Conservation (phyloP, 352 stramenopile species). For the Phytophthora brassicae region DNA sequence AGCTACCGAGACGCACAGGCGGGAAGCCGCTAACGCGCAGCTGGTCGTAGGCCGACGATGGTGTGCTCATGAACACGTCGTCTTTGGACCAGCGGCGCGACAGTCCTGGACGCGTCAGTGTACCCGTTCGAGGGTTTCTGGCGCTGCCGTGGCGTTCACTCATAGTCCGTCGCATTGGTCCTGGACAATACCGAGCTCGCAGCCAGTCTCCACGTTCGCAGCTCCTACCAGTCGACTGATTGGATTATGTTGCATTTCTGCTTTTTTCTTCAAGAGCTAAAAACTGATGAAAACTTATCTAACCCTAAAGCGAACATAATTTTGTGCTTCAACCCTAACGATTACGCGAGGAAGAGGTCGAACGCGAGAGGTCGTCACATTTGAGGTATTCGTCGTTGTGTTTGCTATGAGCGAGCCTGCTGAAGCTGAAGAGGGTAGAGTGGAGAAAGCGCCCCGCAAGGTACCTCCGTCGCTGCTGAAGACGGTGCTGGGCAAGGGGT, state of each 20-base stretch:
- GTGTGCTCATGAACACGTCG: conserved; percentile 25
- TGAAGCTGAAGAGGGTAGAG: not conserved
- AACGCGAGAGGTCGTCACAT: conserved; percentile 16
- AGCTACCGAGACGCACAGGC: conserved; percentile 65
- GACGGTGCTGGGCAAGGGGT: conserved; percentile 35
- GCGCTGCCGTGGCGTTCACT: conserved; percentile 15
- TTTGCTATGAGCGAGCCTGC: conserved; percentile 19
- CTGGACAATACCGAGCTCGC: not conserved
- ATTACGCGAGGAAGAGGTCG: not conserved
- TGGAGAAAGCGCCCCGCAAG: not conserved
- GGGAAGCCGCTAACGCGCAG: conserved; percentile 50
- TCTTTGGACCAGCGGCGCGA: conserved; percentile 31
- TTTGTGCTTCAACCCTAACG: too few species aligned
- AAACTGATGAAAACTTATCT: too few species aligned
- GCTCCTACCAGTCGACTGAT: conserved; percentile 10
- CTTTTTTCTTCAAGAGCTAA: too few species aligned
- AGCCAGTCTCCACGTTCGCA: not conserved
- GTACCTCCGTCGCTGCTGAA: conserved; percentile 39
- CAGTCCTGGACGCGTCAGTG: conserved; percentile 9
- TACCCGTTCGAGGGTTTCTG: conserved; percentile 14
- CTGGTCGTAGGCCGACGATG: conserved; percentile 33
- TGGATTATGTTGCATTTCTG: conserved; percentile 16
- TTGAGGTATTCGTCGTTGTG: not conserved
- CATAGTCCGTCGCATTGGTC: conserved; percentile 24
- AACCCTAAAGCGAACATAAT: too few species aligned